Conservation (phyloP, 305 asterid genomes). For the Ajuga reptans region DNA sequence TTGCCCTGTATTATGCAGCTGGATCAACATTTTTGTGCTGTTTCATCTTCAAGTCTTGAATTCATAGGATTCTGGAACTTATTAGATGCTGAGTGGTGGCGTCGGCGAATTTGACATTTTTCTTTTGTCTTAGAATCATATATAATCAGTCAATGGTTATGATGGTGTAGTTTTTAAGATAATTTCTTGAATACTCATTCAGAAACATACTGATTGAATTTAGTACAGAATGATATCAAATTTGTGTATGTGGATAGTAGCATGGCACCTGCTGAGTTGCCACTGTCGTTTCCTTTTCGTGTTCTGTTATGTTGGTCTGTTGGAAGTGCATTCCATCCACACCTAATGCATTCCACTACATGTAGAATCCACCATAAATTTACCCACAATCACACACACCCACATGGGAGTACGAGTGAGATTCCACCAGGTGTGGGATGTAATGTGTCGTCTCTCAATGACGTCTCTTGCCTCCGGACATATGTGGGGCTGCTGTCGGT, state of each 20-base stretch:
- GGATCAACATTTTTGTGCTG: constrained; percentile 14
- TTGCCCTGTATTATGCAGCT: constrained; percentile 5
- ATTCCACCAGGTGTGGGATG: not conserved
- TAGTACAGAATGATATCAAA: not conserved
- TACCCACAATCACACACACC: not conserved
- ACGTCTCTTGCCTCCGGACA: not conserved
- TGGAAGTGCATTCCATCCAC: not conserved
- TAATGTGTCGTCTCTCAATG: not conserved
- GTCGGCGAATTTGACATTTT: not conserved
- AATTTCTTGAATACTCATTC: not conserved
- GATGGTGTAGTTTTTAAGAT: not conserved
- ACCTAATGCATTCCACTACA: not conserved
- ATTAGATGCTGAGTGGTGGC: constrained; percentile 11
- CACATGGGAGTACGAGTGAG: not conserved
- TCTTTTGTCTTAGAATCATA: not conserved
- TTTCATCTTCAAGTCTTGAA: not conserved
- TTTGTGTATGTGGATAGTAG: not conserved
- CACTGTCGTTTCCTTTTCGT: not conserved
- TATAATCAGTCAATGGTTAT: not conserved
- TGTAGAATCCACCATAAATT: not conserved
- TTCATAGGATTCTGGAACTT: not conserved
- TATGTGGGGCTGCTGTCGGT: constrained; percentile 2
- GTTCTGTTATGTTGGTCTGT: not conserved
- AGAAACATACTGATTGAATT: constrained; percentile 1
- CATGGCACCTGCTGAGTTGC: not conserved